A percentile compares a stretch with the other conserved stretches of the same genome.
These are phyloP conservation scores for Rutstroemia sp. DNA, from an alignment of 2,329 filamentous ascomycete species.

Conservation along the genomic window DNA sequence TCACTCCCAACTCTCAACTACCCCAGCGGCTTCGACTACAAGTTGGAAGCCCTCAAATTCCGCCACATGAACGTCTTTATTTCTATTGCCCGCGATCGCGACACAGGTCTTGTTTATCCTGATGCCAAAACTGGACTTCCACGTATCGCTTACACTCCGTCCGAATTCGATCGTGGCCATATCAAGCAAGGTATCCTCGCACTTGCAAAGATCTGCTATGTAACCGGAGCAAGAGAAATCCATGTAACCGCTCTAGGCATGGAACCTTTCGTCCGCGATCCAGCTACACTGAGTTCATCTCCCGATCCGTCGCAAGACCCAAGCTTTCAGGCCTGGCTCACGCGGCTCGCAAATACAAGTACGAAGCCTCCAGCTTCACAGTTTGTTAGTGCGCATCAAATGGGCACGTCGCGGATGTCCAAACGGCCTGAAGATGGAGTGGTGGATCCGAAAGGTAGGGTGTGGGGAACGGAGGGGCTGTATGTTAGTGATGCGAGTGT, in stretches of 20 bases:
- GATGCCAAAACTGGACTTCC: constrained; percentile 60
- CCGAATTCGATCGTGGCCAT: constrained; percentile 63
- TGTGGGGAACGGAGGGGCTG: constrained; percentile 59
- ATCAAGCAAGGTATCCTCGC: constrained; percentile 65
- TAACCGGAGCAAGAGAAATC: constrained; percentile 76
- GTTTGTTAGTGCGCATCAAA: constrained; percentile 72
- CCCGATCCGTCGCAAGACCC: constrained; percentile 38
- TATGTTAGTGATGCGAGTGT: constrained; percentile 70
- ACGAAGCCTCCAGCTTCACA: constrained; percentile 16
- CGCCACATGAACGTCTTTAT: constrained; percentile 67
- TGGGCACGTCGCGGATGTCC: constrained; percentile 72
- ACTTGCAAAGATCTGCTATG: constrained; percentile 68
- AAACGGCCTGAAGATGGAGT: constrained; percentile 40
- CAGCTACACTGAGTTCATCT: neutral
- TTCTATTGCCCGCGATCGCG: constrained; percentile 65
- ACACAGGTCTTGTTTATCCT: constrained; percentile 65
- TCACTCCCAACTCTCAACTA: constrained; percentile 59
- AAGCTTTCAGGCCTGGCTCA: constrained; percentile 55
- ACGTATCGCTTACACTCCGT: constrained; percentile 63
- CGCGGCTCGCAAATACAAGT: constrained; percentile 10
- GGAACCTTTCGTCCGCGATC: constrained; percentile 46
- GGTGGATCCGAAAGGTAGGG: constrained; percentile 48
- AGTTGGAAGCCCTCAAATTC: constrained; percentile 61
- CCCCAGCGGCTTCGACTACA: constrained; percentile 61
- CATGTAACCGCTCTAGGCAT: constrained; percentile 55